A percentile compares a stretch with the other conserved stretches of the same genome.
Conservation (phyloP, 106 monocot species). For the Gastrodia elata region DNA sequence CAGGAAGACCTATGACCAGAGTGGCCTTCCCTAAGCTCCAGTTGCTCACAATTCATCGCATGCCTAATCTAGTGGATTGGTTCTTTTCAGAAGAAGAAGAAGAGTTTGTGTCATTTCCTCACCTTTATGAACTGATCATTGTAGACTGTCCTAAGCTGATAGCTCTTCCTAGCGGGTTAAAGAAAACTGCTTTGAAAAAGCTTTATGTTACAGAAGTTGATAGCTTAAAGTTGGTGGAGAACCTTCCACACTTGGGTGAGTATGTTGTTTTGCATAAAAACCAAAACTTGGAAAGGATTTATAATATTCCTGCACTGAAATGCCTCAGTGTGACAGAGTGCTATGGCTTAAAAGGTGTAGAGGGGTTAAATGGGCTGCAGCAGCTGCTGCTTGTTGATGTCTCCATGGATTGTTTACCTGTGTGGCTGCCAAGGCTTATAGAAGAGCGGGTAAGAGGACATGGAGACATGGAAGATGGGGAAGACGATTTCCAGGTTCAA, state of each 20-base stretch:
- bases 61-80: conserved; percentile 33
- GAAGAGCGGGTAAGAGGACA: conserved; percentile 2
- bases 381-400: not conserved
- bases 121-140: conserved; percentile 4
- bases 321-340: not conserved
- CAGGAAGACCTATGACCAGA: not conserved
- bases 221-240: not conserved
- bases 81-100: conserved; percentile 5
- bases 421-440: conserved; percentile 11
- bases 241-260: conserved; percentile 5
- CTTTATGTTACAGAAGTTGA: not conserved
- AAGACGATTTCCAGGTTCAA: conserved; percentile 8
- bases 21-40: conserved; percentile 23
- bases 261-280: not conserved
- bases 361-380: conserved; percentile 4
- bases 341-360: conserved; percentile 4
- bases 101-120: conserved; percentile 5
- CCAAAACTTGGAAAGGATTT: not conserved
- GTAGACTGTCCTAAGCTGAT: conserved; percentile 15
- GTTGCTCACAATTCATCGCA: conserved; percentile 1
- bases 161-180: conserved; percentile 14
- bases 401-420: conserved; percentile 14
- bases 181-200: conserved; percentile 9
- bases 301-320: conserved; percentile 8
- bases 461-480: not conserved